These are phyloP conservation scores for Pichia heedii DNA, from an alignment of 805 yeast species.

Conservation along the genomic window DNA sequence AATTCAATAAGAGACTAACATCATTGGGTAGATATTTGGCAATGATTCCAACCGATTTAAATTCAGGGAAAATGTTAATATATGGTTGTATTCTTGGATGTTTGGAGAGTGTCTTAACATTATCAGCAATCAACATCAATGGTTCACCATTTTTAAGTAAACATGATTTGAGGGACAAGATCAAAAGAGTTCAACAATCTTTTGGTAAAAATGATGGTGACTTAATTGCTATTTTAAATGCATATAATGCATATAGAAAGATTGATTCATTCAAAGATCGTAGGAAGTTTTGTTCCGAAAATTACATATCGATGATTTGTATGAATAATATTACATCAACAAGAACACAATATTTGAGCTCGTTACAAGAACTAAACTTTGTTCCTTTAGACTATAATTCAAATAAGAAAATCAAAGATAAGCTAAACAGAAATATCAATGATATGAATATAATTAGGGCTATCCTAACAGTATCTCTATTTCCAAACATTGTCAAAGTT, in stretches of 20 bases:
- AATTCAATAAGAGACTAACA: conserved; percentile 39
- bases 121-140: conserved; percentile 68
- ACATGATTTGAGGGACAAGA: conserved; percentile 53
- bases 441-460: conserved; percentile 51
- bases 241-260: conserved; percentile 44
- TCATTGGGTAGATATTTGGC: conserved; percentile 75
- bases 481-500: conserved; percentile 76
- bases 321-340: conserved; percentile 67
- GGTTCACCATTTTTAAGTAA: conserved; percentile 67
- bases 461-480: conserved; percentile 69
- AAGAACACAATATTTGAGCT: conserved; percentile 56
- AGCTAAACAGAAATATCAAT: conserved; percentile 41
- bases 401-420: conserved; percentile 6
- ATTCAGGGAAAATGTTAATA: conserved; percentile 73
- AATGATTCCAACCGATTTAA: conserved; percentile 76
- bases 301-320: conserved; percentile 52
- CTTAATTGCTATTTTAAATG: conserved; percentile 53
- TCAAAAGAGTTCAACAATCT: conserved; percentile 36
- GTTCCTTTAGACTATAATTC: conserved; percentile 42
- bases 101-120: conserved; percentile 63
- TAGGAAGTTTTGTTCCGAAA: conserved; percentile 42
- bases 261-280: conserved; percentile 23
- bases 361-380: conserved; percentile 73
- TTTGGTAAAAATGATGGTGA: conserved; percentile 61
- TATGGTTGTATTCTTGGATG: conserved; percentile 79